Conservation (phyloP, 2,329 filamentous ascomycete species). For the Fusarium nematophilum region DNA sequence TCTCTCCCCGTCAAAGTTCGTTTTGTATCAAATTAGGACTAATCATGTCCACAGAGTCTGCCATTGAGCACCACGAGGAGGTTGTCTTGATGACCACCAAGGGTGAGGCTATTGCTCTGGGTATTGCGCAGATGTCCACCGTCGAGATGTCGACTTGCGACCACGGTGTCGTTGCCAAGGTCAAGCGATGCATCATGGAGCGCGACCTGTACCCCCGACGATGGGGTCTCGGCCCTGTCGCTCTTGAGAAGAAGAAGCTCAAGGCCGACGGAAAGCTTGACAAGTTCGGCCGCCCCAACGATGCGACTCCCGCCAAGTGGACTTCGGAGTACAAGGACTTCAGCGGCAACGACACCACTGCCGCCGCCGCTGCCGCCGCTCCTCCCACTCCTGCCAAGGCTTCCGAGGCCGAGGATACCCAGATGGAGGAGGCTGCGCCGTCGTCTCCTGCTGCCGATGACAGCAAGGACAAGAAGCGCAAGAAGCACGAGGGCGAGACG, state of each 20-base stretch:
- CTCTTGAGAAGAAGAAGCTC: conserved; percentile 99
- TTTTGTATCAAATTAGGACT: conserved; percentile 34
- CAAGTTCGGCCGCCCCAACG: conserved; percentile 94
- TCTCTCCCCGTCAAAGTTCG: not conserved
- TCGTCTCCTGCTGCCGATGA: conserved; percentile 59
- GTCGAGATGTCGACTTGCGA: conserved; percentile 97
- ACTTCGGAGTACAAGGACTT: conserved; percentile 93
- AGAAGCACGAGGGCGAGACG: conserved; percentile 85
- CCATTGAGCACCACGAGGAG: conserved; percentile 95
- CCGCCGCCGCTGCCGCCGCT: conserved; percentile 57
- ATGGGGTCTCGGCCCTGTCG: conserved; percentile 95
- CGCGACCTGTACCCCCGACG: conserved; percentile 95
- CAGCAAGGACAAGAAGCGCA: conserved; percentile 74
- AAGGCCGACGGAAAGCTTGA: conserved; percentile 98
- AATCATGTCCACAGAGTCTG: conserved; percentile 70
- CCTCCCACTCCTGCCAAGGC: conserved; percentile 51
- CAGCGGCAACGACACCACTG: conserved; percentile 65
- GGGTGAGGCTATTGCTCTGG: conserved; percentile 96
- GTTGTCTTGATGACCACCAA: conserved; percentile 99
- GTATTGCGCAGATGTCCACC: conserved; percentile 97
- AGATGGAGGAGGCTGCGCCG: conserved; percentile 50
- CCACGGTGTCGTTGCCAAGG: conserved; percentile 97
- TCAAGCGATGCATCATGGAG: conserved; percentile 99
- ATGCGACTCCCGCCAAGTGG: conserved; percentile 94
- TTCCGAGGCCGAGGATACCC: conserved; percentile 52